These are phyloP conservation scores for Hordeum marinum DNA, from an alignment of 176 grass and related monocot species.

Conservation along the genomic window DNA sequence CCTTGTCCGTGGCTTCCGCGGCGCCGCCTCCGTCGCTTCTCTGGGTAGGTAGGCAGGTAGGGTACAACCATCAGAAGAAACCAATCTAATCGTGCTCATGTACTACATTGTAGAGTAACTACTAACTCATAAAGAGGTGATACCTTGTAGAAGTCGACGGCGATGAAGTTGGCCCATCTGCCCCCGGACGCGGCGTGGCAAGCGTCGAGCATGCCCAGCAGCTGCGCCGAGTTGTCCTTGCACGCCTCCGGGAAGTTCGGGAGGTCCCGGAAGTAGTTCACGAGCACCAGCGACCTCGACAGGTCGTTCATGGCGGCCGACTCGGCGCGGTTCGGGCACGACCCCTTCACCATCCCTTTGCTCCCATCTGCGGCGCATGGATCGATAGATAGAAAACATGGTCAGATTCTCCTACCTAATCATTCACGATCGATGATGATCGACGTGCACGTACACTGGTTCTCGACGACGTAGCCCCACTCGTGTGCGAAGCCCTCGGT, in stretches of 20 bases:
- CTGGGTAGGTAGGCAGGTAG: conserved; percentile 7
- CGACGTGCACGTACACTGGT: conserved; percentile 42
- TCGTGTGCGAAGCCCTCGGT: conserved; percentile 75
- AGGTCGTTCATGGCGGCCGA: conserved; percentile 67
- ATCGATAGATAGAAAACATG: too few relatives aligned
- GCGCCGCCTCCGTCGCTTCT: conserved; percentile 72
- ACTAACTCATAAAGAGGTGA: background rate
- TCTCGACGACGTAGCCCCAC: conserved; percentile 89
- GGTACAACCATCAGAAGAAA: background rate
- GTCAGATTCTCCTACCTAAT: too few relatives aligned
- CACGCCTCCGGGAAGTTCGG: conserved; percentile 52
- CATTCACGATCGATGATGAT: background rate
- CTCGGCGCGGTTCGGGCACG: conserved; percentile 64
- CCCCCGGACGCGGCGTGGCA: conserved; percentile 49
- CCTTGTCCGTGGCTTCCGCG: conserved; percentile 62
- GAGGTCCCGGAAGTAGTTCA: conserved; percentile 73
- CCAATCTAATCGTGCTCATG: background rate
- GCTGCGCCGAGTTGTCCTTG: conserved; percentile 68
- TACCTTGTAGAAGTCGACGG: conserved; percentile 91
- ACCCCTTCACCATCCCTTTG: conserved; percentile 57
- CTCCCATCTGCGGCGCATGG: conserved; percentile 48
- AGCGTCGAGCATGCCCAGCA: conserved; percentile 48
- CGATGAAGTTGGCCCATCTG: conserved; percentile 84
- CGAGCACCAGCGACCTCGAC: conserved; percentile 82
- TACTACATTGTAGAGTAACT: background rate